phyloP scores from a whole-genome alignment of 2,329 filamentous ascomycete genomes.

The Beauveria varroae region DNA sequence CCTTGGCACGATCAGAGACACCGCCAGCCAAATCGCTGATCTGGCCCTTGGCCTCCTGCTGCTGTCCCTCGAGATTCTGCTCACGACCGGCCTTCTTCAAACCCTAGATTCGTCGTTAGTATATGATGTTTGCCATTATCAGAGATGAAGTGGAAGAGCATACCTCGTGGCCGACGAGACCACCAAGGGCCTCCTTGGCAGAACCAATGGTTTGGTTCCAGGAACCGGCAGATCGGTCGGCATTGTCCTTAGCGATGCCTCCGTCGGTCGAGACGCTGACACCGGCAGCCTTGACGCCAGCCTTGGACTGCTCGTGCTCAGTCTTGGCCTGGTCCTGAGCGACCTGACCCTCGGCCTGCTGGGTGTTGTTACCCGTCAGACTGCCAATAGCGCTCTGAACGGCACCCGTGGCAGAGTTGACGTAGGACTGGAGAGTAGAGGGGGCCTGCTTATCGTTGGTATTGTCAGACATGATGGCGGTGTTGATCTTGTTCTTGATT shows the following conservation, averaged over 20 bases:
- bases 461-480: constrained; percentile 23
- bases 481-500: not conserved
- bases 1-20: constrained; percentile 57
- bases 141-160: constrained; percentile 13
- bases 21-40: constrained; percentile 64
- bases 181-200: constrained; percentile 74
- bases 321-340: constrained; percentile 58
- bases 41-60: constrained; percentile 77
- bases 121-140: not conserved
- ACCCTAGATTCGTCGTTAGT: constrained; percentile 29
- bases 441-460: constrained; percentile 28
- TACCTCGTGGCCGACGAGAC: constrained; percentile 65
- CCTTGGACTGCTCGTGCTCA: constrained; percentile 68
- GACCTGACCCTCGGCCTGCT: constrained; percentile 57
- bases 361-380: constrained; percentile 63
- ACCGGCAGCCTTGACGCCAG: constrained; percentile 66
- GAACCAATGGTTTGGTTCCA: constrained; percentile 89
- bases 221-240: constrained; percentile 61
- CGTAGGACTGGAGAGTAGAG: constrained; percentile 72
- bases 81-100: constrained; percentile 66
- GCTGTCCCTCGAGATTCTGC: constrained; percentile 75
- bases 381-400: constrained; percentile 65
- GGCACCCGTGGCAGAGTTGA: constrained; percentile 65
- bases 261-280: constrained; percentile 62
- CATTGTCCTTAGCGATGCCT: constrained; percentile 62